A percentile compares a stretch with the other conserved stretches of the same genome.
phyloP scores from a whole-genome alignment of 306 rosid genomes.

The Rosa chinensis region DNA sequence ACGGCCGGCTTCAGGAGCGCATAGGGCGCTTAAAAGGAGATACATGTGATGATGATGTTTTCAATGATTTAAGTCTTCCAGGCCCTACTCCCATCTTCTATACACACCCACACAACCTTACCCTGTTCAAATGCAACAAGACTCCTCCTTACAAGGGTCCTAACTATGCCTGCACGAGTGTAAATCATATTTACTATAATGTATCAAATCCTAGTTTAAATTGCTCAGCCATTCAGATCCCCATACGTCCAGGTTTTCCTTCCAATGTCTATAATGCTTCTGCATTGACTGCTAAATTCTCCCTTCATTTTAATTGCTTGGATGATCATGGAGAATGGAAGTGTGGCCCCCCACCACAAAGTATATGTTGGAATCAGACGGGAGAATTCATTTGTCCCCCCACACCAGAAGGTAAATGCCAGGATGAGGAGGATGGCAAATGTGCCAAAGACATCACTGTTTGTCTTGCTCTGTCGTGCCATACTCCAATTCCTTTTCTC shows the following conservation, averaged over 20 bases:
- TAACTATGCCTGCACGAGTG: not conserved
- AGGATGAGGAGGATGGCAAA: not conserved
- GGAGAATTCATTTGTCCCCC: no score
- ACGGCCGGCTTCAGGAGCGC: rapidly evolving
- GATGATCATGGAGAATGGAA: no score
- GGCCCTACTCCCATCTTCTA: rapidly evolving
- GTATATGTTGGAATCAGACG: rapidly evolving
- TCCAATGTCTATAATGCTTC: rapidly evolving
- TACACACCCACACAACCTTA: not conserved
- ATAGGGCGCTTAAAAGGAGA: rapidly evolving
- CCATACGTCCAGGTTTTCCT: rapidly evolving
- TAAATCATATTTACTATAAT: rapidly evolving
- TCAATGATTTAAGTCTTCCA: not conserved
- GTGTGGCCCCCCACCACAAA: not conserved
- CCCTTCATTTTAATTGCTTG: rapidly evolving
- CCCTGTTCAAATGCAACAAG: not conserved
- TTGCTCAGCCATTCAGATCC: not conserved
- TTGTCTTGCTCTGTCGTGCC: not conserved
- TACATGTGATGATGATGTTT: rapidly evolving
- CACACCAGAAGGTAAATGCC: no score
- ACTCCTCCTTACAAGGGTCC: rapidly evolving
- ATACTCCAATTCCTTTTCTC: not conserved
- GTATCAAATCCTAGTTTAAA: rapidly evolving
- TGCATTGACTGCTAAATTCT: not conserved
- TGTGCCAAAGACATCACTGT: not conserved